Base-by-base conservation (phyloP, 2,329 filamentous ascomycete species). In the Aureobasidium leucospermi region DNA sequence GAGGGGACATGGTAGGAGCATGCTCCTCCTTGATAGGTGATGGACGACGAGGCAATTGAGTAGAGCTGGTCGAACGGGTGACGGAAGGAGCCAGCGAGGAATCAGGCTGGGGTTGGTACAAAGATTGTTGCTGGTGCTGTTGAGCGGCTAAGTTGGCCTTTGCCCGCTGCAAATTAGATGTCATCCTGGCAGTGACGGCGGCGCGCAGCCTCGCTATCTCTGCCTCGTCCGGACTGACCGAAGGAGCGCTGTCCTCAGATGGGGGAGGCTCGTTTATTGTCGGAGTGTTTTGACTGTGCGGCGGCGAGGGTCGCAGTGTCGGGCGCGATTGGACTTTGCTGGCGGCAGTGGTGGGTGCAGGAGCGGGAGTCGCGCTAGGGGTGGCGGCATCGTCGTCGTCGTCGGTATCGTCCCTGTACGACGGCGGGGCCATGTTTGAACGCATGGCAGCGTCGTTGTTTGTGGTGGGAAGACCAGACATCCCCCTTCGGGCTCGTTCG, bases 111-210 rank as follows among this genome's bases (percentile, higher is more conserved):
- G 10, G 43, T 41, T 48, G 42, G 9, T 48, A 43, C 15, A 39
- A 29, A n/a, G 45, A 41, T 11, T 56, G 53, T 16, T 32, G 53
- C 23, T 57, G 53, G 13, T 58, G 55, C 34, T 58, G 55, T 19
- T 58, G 55, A 47, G 42, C 41, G 31, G 45, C 32, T 31, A 45
- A 10, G 15, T 49, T 42, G 19, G n/a, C 41, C 56, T 59, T 59
- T 64, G 60, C 46, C 63, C 62, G 53, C 61, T 62, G 48, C 65
- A 61, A 49, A 61, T 66, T 76, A 72, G 64, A 75, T 69, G 60
- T 75, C 70, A 77, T 65, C 63, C 72, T 75, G 53, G 73, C 67
- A 64, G 76, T 74, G 52, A 77, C 69, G 16, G 68, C 68, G 39
- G 66, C 71, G 52, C 71, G 73, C 63, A 78, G 64, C 19, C 73